Evolutionary conservation across 495 filamentous ascomycete genomes (phyloP).

Genomic region (Hypoxylon crocopeplum): DNA sequence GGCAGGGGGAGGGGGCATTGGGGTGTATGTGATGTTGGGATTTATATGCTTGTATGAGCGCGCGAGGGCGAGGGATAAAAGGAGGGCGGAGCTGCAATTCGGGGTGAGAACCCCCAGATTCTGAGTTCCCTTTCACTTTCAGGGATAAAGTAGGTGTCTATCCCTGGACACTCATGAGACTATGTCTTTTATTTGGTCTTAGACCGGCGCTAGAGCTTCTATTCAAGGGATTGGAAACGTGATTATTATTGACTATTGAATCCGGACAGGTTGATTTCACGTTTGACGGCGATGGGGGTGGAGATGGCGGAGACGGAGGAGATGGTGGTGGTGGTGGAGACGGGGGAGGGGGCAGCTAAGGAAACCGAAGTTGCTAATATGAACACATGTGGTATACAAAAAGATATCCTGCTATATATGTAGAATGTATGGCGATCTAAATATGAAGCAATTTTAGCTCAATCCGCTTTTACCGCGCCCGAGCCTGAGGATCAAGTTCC

Average conservation of each 20-base stretch:
- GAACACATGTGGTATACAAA: not conserved
- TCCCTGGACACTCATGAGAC: too few relatives aligned
- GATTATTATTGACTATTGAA: not conserved
- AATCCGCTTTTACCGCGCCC: not conserved
- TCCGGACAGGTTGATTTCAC: conserved; percentile 7
- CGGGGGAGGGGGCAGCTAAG: not conserved
- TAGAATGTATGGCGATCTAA: not conserved
- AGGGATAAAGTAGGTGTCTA: too few relatives aligned
- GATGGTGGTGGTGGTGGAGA: conserved; percentile 3
- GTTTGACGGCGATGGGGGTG: not conserved
- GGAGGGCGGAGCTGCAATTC: not conserved
- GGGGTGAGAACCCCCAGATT: not conserved
- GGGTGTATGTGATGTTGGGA: conserved; percentile 16
- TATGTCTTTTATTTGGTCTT: too few relatives aligned
- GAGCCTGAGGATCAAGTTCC: too few relatives aligned
- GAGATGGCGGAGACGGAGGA: not conserved
- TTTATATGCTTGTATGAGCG: conserved; percentile 18
- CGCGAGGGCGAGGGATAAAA: conserved; percentile 8
- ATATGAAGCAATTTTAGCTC: not conserved
- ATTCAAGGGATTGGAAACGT: not conserved
- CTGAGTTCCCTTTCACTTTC: not conserved
- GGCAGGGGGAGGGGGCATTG: not conserved
- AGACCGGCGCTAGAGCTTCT: too few relatives aligned
- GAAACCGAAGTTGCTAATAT: not conserved
- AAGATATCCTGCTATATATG: not conserved